Evolutionary conservation across 164 flowering plant species (phyloP), one percentile per base, ranked within the genome.

Genomic region (Nelumbo lutea): DNA sequence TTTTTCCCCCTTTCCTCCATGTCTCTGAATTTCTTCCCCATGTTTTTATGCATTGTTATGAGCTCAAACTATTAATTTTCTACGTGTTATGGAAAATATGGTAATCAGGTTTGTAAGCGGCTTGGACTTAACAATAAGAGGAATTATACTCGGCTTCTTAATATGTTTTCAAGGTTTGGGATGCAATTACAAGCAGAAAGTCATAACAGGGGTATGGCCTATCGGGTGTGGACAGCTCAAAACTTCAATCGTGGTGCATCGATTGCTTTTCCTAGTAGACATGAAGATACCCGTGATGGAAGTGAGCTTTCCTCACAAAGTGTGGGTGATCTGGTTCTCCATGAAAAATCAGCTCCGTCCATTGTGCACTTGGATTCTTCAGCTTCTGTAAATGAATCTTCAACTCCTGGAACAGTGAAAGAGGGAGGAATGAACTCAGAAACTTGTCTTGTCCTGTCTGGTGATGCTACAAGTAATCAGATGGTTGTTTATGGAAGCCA

Each of bases 91-190:
- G 9, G 6, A 68, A 27, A 55, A 11, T 77, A 14, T 59, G 59
- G 51, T 70, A 53, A 79, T 62, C 87, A 95, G 99, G 79, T 90
- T 1, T 84, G 86, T 72, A 79, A 77, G 79, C 83, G 88, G 72
- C 95, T 96, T 68, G 96, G 95, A 66, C 67, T 96, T 72, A 80
- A 78, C 70, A 80, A 76, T 75, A 96, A 91, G 77, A 85, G 68
- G 79, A 75, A 78, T 77, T 74, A 88, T 72, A 72, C 65, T 60
- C 86, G 97, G 59, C 75, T 85, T 69, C 64, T 73, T 44, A 76
- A 69, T 77, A 82, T 90, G 86, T 76, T 78, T 67, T 69, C 81
- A 45, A 87, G 86, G 73, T 87, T 83, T 80, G 95, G 92, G 51
- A 81, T 91, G 85, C 82, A 78, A 72, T 69, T 79, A 55, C 84